Conservation (phyloP, 371 early-diverging fungal genomes). For the Mucor sp. region DNA sequence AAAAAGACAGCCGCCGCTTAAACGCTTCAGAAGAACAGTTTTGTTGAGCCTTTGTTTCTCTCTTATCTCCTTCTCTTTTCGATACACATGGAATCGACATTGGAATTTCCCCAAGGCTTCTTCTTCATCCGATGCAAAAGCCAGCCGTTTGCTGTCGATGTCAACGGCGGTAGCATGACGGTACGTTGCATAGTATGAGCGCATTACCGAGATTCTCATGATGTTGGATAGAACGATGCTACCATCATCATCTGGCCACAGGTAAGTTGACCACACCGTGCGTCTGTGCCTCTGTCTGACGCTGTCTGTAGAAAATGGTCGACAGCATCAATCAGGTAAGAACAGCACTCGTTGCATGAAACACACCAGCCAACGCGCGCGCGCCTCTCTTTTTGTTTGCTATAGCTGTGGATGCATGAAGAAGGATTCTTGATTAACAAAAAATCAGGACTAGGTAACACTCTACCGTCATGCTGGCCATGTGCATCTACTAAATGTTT, state of each 20-base stretch:
- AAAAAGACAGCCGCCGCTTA: conserved; percentile 2
- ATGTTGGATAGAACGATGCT: conserved; percentile 42
- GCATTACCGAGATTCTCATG: not conserved
- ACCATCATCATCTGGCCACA: conserved; percentile 55
- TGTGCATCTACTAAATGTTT: not conserved
- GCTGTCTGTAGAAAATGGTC: conserved; percentile 37
- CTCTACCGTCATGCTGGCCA: not conserved
- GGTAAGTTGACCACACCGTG: conserved; percentile 14
- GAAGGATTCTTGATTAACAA: conserved; percentile 55
- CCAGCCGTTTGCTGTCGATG: conserved; percentile 37
- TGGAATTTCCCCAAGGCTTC: conserved; percentile 43
- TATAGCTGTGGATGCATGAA: conserved; percentile 56
- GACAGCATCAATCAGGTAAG: conserved; percentile 53
- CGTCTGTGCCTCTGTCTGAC: too few species aligned
- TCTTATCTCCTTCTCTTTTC: not conserved
- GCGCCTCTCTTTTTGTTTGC: conserved; percentile 15
- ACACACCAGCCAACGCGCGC: not conserved
- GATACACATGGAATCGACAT: conserved; percentile 16
- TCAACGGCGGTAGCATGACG: conserved; percentile 40
- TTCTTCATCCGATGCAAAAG: conserved; percentile 46
- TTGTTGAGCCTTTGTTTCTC: not conserved
- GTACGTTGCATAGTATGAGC: conserved; percentile 20
- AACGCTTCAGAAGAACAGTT: not conserved
- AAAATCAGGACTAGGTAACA: conserved; percentile 51
- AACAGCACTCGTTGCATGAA: not conserved